Base-by-base conservation (phyloP, 371 early-diverging fungal species). In the Mucor velutinosus region DNA sequence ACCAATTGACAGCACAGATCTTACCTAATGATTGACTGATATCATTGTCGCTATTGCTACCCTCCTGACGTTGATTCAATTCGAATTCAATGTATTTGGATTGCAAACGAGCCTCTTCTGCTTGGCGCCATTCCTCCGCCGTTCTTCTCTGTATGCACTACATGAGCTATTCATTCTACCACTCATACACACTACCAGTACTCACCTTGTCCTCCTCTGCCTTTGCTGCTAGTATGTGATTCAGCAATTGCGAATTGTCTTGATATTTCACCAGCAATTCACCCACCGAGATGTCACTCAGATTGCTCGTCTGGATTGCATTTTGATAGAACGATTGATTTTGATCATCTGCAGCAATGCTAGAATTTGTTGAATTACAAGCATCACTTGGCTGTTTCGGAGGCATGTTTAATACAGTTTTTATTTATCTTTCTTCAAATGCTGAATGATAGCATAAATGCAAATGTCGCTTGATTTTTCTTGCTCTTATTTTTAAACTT, bases 51-150 rank as follows among this genome's bases (percentile, higher is more conserved):
- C 27, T 14, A 10, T 25, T n/a, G n/a, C 39, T 27, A 17, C 29
- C 29, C 12, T 60, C 60, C 43, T 55, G 41, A 23, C 65, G 47
- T 14, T 69, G 69, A 33, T 58, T 69, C 30, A 70, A 29, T 67
- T 76, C 67, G 17, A 62, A 72, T 61, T 77, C 74, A 25, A 77
- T 60, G 21, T 49, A 65, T 29, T 72, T 77, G 14, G 63, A 47
- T n/a, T 71, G 74, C 58, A 71, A 61, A 30, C 66, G 62, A n/a
- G 69, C 71, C 58, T 74, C 67, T 43, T 77, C 74, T 12, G 63
- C 67, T 43, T 71, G 71, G 17, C 62, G 58, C 23, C 67, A 58
- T 62, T 77, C 72, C 47, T 77, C 77, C 39, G 77, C 71, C 17
- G 77, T 59, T 32, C 25, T 60, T 70, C 64, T 64, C 77, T 77